These are phyloP conservation scores for Cyberlindnera veronae DNA, from an alignment of 805 yeast genomes.

Conservation along the genomic window DNA sequence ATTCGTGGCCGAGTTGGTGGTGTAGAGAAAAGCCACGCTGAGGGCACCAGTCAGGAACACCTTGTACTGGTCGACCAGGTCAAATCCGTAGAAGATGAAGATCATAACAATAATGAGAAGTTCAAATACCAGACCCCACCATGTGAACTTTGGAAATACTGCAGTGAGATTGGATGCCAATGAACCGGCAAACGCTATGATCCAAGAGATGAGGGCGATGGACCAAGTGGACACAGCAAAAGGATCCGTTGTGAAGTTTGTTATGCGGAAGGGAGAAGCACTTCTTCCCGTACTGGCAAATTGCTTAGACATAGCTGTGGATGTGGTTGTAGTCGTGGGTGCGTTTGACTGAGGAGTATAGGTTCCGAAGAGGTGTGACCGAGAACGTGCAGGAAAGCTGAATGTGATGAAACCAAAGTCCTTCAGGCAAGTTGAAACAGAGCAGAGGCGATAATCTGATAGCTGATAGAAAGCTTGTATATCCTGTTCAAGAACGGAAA, in stretches of 20 bases:
- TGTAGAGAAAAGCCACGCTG: slow-evolving; percentile 76
- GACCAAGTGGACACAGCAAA: slow-evolving; percentile 82
- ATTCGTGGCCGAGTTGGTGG: slow-evolving; percentile 78
- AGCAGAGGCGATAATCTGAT: too few relatives aligned
- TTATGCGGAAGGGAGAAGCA: slow-evolving; percentile 9
- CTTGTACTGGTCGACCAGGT: slow-evolving; percentile 68
- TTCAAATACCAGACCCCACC: slow-evolving; percentile 96
- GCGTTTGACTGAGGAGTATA: too few relatives aligned
- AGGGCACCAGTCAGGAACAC: slow-evolving; percentile 36
- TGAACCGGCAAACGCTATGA: slow-evolving; percentile 85
- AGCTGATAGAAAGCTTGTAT: too few relatives aligned
- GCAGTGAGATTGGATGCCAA: slow-evolving; percentile 46
- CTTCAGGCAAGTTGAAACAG: too few relatives aligned
- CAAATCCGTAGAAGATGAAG: slow-evolving; percentile 52
- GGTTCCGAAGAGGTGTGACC: too few relatives aligned
- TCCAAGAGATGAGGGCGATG: slow-evolving; percentile 76
- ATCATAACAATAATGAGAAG: slow-evolving; percentile 53
- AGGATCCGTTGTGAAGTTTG: slow-evolving; percentile 71
- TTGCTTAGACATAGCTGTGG: neutral
- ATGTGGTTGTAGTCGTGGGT: neutral
- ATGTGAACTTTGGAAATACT: slow-evolving; percentile 75
- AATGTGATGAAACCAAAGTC: too few relatives aligned
- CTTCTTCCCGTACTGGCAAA: neutral
- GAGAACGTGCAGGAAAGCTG: too few relatives aligned
- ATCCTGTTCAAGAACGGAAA: too few relatives aligned